Evolutionary conservation across 2,329 filamentous ascomycete genomes (phyloP).

Genomic region (Penicillium sp.): DNA sequence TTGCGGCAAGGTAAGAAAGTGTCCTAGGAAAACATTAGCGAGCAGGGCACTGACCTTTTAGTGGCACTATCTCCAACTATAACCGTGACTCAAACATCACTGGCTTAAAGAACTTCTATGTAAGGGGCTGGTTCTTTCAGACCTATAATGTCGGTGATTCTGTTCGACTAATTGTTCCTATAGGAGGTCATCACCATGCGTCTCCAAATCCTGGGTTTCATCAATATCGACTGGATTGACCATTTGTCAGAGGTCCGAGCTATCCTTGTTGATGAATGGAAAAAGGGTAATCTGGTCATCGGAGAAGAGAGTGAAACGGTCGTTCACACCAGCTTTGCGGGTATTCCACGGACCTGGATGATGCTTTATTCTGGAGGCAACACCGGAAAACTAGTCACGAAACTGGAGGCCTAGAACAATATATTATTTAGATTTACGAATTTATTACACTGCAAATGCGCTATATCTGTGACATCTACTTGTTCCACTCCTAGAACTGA

Average conservation of each 20-base stretch:
- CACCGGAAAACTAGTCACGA: conserved; percentile 11
- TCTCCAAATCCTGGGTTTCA: conserved; percentile 25
- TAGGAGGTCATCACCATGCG: conserved; percentile 23
- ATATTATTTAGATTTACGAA: too few relatives aligned
- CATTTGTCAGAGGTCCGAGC: conserved; percentile 27
- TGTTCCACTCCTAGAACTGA: too few relatives aligned
- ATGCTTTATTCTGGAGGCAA: conserved; percentile 10
- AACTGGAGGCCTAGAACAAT: too few relatives aligned
- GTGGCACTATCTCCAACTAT: conserved; percentile 29
- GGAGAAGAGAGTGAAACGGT: conserved; percentile 53
- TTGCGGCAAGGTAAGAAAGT: conserved; percentile 24
- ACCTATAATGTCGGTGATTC: too few relatives aligned
- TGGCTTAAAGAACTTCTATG: conserved; percentile 24
- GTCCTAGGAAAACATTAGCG: background rate
- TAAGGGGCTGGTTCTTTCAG: too few relatives aligned
- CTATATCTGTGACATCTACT: too few relatives aligned
- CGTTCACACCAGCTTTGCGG: conserved; percentile 33
- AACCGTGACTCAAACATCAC: conserved; percentile 16
- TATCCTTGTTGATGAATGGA: conserved; percentile 33
- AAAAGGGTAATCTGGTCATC: conserved; percentile 54
- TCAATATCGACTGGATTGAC: conserved; percentile 24
- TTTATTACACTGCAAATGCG: too few relatives aligned
- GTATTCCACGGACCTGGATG: conserved; percentile 13
- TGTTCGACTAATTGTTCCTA: too few relatives aligned
- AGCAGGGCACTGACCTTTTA: conserved; percentile 2